Conservation (phyloP, 2,329 filamentous ascomycete species). For the Microsporum ferrugineum region DNA sequence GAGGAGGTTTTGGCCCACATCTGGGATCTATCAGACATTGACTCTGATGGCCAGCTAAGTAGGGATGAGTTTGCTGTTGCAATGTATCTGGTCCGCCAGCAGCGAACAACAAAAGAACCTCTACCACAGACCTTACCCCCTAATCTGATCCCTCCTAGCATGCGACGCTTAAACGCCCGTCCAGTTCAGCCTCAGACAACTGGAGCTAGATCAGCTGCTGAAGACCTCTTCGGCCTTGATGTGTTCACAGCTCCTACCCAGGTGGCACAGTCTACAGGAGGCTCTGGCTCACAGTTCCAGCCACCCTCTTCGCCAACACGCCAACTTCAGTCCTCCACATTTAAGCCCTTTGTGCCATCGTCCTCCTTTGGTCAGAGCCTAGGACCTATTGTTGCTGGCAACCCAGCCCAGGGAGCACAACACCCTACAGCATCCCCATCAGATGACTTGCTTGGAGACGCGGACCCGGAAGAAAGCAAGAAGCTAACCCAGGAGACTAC, state of each 20-base stretch:
- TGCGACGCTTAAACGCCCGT: conserved; percentile 48
- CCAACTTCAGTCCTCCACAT: conserved; percentile 40
- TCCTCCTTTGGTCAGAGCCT: conserved; percentile 84
- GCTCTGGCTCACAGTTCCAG: conserved; percentile 51
- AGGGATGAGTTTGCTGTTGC: conserved; percentile 92
- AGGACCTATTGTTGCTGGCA: conserved; percentile 61
- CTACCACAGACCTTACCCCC: conserved; percentile 68
- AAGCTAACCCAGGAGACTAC: conserved; percentile 80
- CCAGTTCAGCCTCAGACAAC: conserved; percentile 29
- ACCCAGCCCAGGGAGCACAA: neutral
- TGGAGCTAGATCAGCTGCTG: conserved; percentile 66
- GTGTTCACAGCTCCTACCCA: conserved; percentile 54
- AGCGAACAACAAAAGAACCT: conserved; percentile 59
- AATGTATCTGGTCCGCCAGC: conserved; percentile 91
- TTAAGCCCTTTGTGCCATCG: conserved; percentile 85
- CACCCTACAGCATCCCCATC: conserved; percentile 43
- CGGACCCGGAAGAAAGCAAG: conserved; percentile 76
- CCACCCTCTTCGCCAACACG: conserved; percentile 34
- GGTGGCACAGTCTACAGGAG: conserved; percentile 58
- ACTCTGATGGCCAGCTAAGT: conserved; percentile 72
- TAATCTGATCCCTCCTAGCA: conserved; percentile 72
- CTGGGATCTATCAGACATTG: conserved; percentile 93
- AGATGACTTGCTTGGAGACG: conserved; percentile 84
- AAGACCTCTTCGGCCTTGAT: conserved; percentile 89
- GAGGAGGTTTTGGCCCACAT: conserved; percentile 87